Evolutionary conservation across 345 rosid species (phyloP).

Genomic region (Xanthoceras sorbifolium): DNA sequence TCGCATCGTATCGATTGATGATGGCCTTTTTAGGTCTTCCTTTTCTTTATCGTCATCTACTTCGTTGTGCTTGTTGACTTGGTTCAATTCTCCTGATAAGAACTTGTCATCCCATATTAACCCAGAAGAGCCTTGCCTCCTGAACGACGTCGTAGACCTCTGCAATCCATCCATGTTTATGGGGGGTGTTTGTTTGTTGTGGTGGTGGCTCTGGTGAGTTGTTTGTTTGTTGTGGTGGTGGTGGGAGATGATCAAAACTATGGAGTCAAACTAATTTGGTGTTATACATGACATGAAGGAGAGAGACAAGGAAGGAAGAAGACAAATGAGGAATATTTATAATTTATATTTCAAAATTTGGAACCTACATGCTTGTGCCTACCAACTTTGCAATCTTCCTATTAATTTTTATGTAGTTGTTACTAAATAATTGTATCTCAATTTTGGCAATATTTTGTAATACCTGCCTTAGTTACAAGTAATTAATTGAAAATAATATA

Average conservation of each 20-base stretch:
- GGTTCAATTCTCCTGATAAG: conserved; percentile 43
- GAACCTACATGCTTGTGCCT: conserved; percentile 1
- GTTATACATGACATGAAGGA: background rate
- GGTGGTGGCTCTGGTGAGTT: conserved; percentile 7
- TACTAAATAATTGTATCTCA: background rate
- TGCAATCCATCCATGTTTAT: conserved; percentile 43
- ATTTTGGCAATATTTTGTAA: background rate
- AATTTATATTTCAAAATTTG: conserved; percentile 7
- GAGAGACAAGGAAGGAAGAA: conserved; percentile 12
- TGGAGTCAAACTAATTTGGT: background rate
- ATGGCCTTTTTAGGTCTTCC: conserved; percentile 12
- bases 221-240: background rate
- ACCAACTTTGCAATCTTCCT: too few relatives aligned
- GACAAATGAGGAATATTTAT: conserved; percentile 26
- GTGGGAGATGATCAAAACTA: background rate
- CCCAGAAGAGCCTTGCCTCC: conserved; percentile 93
- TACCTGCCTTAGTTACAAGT: too few relatives aligned
- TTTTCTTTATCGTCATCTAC: background rate
- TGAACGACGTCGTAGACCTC: conserved; percentile 73
- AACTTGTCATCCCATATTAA: conserved; percentile 71
- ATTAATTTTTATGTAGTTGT: too few relatives aligned
- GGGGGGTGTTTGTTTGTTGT: background rate
- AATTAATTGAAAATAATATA: too few relatives aligned
- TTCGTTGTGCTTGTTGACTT: conserved; percentile 14
- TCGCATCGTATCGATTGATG: conserved; percentile 27